These are phyloP conservation scores for Nemania abortiva DNA, from an alignment of 2,329 filamentous ascomycete species.

Conservation along the genomic window DNA sequence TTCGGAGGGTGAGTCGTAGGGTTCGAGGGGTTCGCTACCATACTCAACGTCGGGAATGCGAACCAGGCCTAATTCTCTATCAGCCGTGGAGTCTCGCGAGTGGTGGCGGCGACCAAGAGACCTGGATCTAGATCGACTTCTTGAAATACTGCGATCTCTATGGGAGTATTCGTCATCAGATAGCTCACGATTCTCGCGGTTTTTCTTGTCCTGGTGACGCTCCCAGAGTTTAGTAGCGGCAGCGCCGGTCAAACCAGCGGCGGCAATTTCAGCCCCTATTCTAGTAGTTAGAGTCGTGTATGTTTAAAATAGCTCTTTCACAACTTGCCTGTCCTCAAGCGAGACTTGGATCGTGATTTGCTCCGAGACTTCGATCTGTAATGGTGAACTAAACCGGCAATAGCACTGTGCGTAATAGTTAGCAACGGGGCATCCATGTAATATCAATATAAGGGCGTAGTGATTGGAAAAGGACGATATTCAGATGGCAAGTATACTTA, in stretches of 20 bases:
- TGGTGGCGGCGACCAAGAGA: constrained; percentile 57
- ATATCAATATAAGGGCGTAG: not conserved
- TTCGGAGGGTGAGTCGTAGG: constrained; percentile 64
- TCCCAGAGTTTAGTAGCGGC: constrained; percentile 73
- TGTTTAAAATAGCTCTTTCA: not conserved
- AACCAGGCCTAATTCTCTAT: constrained; percentile 73
- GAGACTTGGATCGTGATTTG: constrained; percentile 57
- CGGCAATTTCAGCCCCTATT: constrained; percentile 67
- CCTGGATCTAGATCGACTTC: constrained; percentile 52
- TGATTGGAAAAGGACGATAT: not conserved
- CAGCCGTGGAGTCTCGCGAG: constrained; percentile 65
- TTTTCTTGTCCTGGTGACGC: constrained; percentile 71
- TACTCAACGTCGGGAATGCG: constrained; percentile 67
- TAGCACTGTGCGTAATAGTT: constrained; percentile 55
- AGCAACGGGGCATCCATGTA: constrained; percentile 25
- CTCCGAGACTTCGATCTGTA: constrained; percentile 63
- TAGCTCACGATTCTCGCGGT: constrained; percentile 55
- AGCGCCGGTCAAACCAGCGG: constrained; percentile 70
- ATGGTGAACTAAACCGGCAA: constrained; percentile 70
- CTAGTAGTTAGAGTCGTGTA: constrained; percentile 30
- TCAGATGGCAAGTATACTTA: constrained; percentile 41
- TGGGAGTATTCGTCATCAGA: constrained; percentile 52
- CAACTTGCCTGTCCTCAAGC: constrained; percentile 57
- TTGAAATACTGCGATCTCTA: constrained; percentile 63
- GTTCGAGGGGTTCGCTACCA: constrained; percentile 67